A percentile compares a stretch with the other conserved stretches of the same genome.
These are phyloP conservation scores for Styphnolobium japonicum DNA, from an alignment of 306 rosid genomes.

Conservation along the genomic window DNA sequence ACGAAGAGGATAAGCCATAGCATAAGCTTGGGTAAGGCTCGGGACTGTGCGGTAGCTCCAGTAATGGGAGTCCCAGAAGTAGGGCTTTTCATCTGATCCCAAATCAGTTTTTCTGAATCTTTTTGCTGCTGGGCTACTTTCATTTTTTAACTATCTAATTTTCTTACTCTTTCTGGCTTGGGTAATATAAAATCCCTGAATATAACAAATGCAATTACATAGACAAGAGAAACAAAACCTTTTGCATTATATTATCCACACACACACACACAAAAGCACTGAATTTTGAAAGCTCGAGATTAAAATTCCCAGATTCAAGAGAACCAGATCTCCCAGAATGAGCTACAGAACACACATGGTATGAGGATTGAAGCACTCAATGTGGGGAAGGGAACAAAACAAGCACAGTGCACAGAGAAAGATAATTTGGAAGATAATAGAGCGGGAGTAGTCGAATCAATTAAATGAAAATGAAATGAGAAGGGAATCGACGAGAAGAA, in stretches of 20 bases:
- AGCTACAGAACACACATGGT: background rate
- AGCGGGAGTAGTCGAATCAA: background rate
- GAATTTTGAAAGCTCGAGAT: no score
- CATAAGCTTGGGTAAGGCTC: constrained; percentile 52
- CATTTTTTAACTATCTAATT: constrained; percentile 33
- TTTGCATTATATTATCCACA: background rate
- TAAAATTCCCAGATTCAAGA: background rate
- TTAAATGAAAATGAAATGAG: no score
- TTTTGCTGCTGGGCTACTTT: constrained; percentile 44
- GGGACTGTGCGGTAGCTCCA: constrained; percentile 33
- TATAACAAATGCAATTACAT: background rate
- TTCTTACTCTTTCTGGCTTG: background rate
- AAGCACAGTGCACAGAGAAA: background rate
- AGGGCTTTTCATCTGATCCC: constrained; percentile 61
- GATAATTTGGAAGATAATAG: background rate
- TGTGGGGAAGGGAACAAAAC: no score
- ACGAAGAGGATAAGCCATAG: constrained; percentile 71
- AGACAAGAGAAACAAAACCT: background rate
- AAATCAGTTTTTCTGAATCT: constrained; percentile 59
- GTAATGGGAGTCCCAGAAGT: constrained; percentile 28
- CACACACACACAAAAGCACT: background rate
- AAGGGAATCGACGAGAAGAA: background rate
- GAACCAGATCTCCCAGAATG: constrained; percentile 4
- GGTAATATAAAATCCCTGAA: background rate
- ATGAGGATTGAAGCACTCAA: constrained; percentile 17